Conservation (phyloP, 1,139 yeast genomes). For the Nakaseomyces sp. region DNA sequence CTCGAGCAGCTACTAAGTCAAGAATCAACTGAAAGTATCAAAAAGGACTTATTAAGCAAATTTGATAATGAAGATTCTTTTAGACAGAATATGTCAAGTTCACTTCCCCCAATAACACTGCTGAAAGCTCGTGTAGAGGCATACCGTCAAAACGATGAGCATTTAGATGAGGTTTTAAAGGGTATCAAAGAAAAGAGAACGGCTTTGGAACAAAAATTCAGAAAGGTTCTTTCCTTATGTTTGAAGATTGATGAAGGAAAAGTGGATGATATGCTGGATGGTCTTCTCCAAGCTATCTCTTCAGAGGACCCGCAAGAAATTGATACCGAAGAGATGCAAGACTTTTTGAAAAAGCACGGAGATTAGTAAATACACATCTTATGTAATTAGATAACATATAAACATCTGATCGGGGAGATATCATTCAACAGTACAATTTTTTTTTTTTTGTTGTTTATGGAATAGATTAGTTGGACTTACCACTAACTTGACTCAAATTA, state of each 20-base stretch:
- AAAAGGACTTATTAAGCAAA: neutral
- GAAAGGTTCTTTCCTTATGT: constrained; percentile 82
- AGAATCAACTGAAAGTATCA: constrained; percentile 19
- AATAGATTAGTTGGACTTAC: no score
- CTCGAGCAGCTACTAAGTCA: constrained; percentile 20
- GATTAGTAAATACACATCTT: constrained; percentile 1
- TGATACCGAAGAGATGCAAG: constrained; percentile 39
- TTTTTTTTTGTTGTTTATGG: no score
- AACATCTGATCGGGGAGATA: neutral
- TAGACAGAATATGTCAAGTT: constrained; percentile 17
- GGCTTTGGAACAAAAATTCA: constrained; percentile 72
- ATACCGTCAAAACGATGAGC: constrained; percentile 56
- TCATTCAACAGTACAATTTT: neutral
- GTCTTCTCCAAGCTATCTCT: constrained; percentile 83
- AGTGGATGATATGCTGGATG: constrained; percentile 78
- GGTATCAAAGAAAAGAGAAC: constrained; percentile 44
- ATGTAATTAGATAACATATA: neutral
- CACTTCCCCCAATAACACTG: constrained; percentile 53
- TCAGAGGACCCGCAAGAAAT: constrained; percentile 61
- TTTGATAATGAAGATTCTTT: constrained; percentile 14
- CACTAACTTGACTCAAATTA: no score
- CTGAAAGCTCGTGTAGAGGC: constrained; percentile 74
- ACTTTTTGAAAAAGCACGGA: constrained; percentile 25
- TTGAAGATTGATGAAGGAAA: constrained; percentile 73
- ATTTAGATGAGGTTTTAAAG: constrained; percentile 42